A percentile compares a stretch with the other conserved stretches of the same genome.
Conservation (phyloP, 495 filamentous ascomycete genomes). For the Xylaria longipes region DNA sequence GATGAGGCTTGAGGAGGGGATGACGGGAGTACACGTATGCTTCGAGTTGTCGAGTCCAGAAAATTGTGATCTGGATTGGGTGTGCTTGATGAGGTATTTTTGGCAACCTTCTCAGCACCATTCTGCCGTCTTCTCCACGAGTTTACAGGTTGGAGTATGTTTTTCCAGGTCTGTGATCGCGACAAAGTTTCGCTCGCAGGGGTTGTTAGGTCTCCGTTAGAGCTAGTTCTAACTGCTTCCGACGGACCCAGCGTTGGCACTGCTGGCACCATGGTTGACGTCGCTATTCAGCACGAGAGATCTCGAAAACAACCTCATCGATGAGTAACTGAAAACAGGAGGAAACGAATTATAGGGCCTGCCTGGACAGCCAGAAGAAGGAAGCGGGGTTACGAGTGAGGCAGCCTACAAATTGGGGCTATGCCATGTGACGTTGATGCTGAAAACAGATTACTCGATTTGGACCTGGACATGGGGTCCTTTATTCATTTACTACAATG, state of each 20-base stretch:
- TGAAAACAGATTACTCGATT: neutral
- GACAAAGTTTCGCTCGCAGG: neutral
- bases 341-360: neutral
- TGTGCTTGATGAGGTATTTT: neutral
- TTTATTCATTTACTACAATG: neutral
- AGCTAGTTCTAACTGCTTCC: neutral
- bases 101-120: neutral
- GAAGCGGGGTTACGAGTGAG: conserved; percentile 5
- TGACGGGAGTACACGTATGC: neutral
- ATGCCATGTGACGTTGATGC: neutral
- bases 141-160: neutral
- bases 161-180: neutral
- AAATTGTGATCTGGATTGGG: neutral
- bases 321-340: neutral
- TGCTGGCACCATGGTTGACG: neutral
- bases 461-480: neutral
- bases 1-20: neutral
- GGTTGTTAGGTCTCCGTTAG: neutral
- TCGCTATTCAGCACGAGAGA: neutral
- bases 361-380: neutral
- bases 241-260: neutral
- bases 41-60: neutral
- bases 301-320: neutral
- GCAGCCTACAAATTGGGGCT: neutral
- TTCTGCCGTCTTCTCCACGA: neutral